Evolutionary conservation across 139 green algal species (phyloP).

Genomic region (Chlamydomonas incerta): DNA sequence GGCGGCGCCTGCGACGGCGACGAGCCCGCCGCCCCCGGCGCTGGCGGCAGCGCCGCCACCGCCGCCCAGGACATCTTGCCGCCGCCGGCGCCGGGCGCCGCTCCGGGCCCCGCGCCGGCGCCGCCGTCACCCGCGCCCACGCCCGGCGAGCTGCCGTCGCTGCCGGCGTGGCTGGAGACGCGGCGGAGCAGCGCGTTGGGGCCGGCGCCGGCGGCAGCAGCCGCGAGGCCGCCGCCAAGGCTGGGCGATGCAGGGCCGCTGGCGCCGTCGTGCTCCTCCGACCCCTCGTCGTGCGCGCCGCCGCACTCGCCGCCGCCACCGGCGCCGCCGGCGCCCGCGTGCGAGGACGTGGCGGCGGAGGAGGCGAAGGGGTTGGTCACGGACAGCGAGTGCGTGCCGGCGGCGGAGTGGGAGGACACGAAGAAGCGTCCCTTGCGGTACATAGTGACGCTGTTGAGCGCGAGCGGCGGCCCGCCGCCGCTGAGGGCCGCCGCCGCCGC

Average conservation of each 20-base stretch:
- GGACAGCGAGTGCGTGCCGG: slow-evolving; percentile 10
- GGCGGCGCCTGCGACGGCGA: no score
- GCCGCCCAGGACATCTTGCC: neutral
- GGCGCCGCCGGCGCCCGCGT: neutral
- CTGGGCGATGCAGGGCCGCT: slow-evolving; percentile 13
- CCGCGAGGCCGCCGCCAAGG: neutral
- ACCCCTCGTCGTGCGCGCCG: neutral
- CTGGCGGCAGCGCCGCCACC: neutral
- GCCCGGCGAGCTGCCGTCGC: neutral
- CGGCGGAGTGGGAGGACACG: neutral
- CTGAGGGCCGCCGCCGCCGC: neutral
- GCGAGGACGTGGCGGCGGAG: neutral
- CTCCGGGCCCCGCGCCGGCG: neutral
- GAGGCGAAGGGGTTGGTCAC: slow-evolving; percentile 7
- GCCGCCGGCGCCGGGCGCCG: neutral
- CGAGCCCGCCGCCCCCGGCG: neutral
- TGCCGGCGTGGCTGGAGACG: neutral
- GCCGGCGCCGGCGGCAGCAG: neutral
- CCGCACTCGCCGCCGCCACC: neutral
- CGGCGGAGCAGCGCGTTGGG: no score
- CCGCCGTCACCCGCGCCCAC: neutral
- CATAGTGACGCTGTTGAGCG: slow-evolving; percentile 37
- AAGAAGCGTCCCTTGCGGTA: slow-evolving; percentile 45
- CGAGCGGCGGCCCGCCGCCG: neutral
- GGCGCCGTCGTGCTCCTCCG: slow-evolving; percentile 22